These are phyloP conservation scores for Sophora flavescens DNA, from an alignment of 306 rosid genomes.

Conservation along the genomic window DNA sequence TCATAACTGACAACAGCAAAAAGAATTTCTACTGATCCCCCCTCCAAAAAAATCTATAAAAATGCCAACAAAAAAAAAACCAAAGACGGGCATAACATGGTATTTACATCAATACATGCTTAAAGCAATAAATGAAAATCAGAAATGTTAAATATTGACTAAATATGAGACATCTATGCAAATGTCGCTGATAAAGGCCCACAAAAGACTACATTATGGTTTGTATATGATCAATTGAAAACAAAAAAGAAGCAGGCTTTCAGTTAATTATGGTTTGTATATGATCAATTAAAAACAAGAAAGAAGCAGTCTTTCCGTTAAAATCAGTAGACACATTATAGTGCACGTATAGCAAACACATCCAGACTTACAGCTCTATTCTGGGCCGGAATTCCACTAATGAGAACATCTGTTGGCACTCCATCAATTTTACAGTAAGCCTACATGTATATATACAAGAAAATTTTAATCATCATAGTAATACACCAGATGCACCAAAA, in stretches of 20 bases:
- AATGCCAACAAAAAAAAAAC: slow-evolving; percentile 1
- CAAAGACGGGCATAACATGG: slow-evolving; percentile 1
- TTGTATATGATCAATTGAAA: slow-evolving; percentile 16
- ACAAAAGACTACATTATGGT: neutral
- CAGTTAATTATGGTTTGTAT: neutral
- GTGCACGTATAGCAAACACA: neutral
- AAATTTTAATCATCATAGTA: slow-evolving; percentile 15
- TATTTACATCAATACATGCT: neutral
- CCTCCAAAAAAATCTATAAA: neutral
- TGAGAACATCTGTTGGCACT: slow-evolving; percentile 72
- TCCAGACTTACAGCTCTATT: slow-evolving; percentile 90
- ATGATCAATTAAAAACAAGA: slow-evolving; percentile 3
- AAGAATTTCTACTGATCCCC: neutral
- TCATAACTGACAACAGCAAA: neutral
- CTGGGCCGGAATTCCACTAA: slow-evolving; percentile 74
- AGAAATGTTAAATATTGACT: slow-evolving; percentile 7
- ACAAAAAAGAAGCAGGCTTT: neutral
- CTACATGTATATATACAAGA: slow-evolving; percentile 48
- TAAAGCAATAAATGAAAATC: neutral
- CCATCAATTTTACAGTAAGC: slow-evolving; percentile 94
- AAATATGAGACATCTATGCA: neutral
- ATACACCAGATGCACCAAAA: slow-evolving; percentile 25
- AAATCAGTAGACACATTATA: neutral
- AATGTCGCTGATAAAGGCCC: neutral
- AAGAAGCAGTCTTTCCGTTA: neutral